phyloP scores from a whole-genome alignment of 108 stramenopile species.

The Nitzschia inconspicua region DNA sequence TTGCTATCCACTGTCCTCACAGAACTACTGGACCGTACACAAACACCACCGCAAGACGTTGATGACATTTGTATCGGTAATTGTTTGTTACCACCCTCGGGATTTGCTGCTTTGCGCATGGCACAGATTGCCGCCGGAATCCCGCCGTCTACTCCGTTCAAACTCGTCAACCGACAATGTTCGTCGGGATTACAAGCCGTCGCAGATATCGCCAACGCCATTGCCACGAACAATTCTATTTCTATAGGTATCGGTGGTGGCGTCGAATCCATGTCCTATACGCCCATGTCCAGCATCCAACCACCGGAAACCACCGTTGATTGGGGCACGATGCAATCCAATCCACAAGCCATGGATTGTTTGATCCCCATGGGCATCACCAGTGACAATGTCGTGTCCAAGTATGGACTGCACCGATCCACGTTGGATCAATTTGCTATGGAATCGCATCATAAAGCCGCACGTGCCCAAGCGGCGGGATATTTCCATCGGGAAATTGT shows the following conservation, averaged over 20 bases:
- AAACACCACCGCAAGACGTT: conserved; percentile 30
- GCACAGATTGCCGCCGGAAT: conserved; percentile 88
- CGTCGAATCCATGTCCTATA: conserved; percentile 87
- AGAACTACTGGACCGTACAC: conserved; percentile 23
- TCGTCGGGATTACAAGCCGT: conserved; percentile 93
- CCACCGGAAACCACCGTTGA: conserved; percentile 79
- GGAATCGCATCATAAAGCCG: conserved; percentile 84
- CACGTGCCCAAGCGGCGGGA: conserved; percentile 63
- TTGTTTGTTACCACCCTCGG: conserved; percentile 85
- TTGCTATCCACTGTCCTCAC: conserved; percentile 63
- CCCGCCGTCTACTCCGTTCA: conserved; percentile 52
- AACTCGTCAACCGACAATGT: conserved; percentile 89
- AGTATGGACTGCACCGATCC: conserved; percentile 64
- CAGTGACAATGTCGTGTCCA: conserved; percentile 87
- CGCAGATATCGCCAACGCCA: conserved; percentile 83
- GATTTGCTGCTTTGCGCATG: conserved; percentile 86
- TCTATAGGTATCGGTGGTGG: conserved; percentile 90
- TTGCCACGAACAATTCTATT: conserved; percentile 72
- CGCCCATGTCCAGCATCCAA: conserved; percentile 60
- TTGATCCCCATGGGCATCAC: conserved; percentile 97
- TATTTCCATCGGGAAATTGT: conserved; percentile 89
- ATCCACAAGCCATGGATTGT: conserved; percentile 75
- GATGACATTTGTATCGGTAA: conserved; percentile 93
- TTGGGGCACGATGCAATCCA: conserved; percentile 57
- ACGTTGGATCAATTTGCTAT: conserved; percentile 88